Base-by-base conservation (phyloP, 2,329 filamentous ascomycete genomes). In the Plectosphaerella sp. region DNA sequence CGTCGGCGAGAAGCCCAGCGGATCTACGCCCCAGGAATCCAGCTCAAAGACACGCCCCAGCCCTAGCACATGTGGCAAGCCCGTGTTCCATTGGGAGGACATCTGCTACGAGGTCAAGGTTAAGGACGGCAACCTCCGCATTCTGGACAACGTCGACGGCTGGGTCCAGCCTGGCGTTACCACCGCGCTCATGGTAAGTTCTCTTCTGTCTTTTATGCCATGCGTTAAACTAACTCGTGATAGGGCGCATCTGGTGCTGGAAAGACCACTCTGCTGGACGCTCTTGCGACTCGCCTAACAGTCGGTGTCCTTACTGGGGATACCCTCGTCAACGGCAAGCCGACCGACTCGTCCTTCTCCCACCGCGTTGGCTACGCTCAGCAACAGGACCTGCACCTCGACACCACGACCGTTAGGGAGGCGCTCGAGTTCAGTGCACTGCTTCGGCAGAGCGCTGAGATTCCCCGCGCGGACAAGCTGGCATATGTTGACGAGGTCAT, bases 141-240 rank as follows among this genome's bases (percentile, higher is more conserved):
- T 91, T 58, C 68, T 91, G 46, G 82, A 91, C 58, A 75, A 88
- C 48, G 84, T 91, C 3, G 84, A 89, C 61, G 88, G 88, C 6
- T 91, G 86, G 84, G 87, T 91, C 52, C 88, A 88, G 64, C 88
- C 88, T 8, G 88, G 88, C 41, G 87, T 84, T 15, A 71, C 88
- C 28, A 91, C 87, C 7, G 87, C 86, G 22, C 73, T 89, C 1
- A 89, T 89, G 86, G 83, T 69, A 66, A 76, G 41, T 75, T 16
- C 6, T 9, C 45, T 28, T 14, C n/a, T 24, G 16, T 10, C 10
- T 37, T 37, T 3, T n/a, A 6, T 8, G 5, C 18, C 15, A 7
- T 25, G 15, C 1, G 6, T 5, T 9, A 20, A 25, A 41, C 54
- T 58, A 10, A 43, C 76, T n/a, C 50, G 1, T 5, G 1, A 35